These are phyloP conservation scores for Penicillium occitanis DNA, from an alignment of 2,329 filamentous ascomycete genomes.

Conservation along the genomic window DNA sequence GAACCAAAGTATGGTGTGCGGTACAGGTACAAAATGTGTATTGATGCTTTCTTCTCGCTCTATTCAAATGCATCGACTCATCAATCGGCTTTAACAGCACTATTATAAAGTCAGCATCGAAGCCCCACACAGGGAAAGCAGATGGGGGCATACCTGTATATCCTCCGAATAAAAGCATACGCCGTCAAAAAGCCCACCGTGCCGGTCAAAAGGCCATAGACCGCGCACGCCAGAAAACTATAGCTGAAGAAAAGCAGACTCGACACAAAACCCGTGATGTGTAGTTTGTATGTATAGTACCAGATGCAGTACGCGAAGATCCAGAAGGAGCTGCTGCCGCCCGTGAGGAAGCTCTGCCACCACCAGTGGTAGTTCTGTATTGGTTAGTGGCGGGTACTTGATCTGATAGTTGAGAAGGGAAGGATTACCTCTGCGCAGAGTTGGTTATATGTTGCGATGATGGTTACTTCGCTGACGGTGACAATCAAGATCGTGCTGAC, in stretches of 20 bases:
- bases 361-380: conserved; percentile 79
- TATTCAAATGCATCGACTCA: neutral
- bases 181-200: conserved; percentile 82
- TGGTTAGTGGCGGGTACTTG: neutral
- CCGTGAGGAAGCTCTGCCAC: conserved; percentile 84
- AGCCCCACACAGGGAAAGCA: too few relatives aligned
- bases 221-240: conserved; percentile 74
- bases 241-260: conserved; percentile 83
- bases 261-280: conserved; percentile 77
- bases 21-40: neutral
- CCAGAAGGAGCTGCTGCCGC: conserved; percentile 74
- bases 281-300: conserved; percentile 78
- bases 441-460: conserved; percentile 79
- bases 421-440: conserved; percentile 68
- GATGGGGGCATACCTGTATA: conserved; percentile 65
- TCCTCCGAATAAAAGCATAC: conserved; percentile 78
- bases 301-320: conserved; percentile 79
- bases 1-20: neutral
- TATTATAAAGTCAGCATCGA: conserved; percentile 7
- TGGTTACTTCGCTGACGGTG: conserved; percentile 77
- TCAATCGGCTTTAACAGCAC: conserved; percentile 22
- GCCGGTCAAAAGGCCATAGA: conserved; percentile 78
- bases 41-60: too few relatives aligned
- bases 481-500: conserved; percentile 71
- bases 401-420: neutral